Base-by-base conservation (phyloP, 495 filamentous ascomycete genomes). In the Gamarada debralockiae region DNA sequence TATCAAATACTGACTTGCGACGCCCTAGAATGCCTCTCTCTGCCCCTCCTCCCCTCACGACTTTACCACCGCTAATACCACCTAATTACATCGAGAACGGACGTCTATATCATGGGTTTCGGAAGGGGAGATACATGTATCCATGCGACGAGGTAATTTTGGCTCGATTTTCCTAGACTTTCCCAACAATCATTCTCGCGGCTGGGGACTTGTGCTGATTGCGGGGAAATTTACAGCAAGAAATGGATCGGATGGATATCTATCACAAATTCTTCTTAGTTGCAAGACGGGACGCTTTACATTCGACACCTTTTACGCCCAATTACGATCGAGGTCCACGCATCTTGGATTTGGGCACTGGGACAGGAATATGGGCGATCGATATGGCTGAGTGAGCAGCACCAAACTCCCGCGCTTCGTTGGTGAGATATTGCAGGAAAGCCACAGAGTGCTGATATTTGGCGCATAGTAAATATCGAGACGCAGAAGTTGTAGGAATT, bases 281-380 rank as follows among this genome's bases (percentile, higher is more conserved):
- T 5, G 84, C 83, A 17, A 83, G 89, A 65, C 52, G 73, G 50
- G 73, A 84, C 56, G 67, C 73, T 57, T 68, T 83, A 17, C 75
- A 83, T 53, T 68, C 57, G 37, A 75, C 78, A 21, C 78, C 85
- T 0, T 73, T 90, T 10, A 70, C 70, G 23, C 70, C 73, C 2
- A 63, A 57, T 3, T 68, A 76, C 49, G 71, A 70, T 1, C 17
- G 15, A 9, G 53, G 40, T 24, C 68, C 71, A 5, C 68, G 80
- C 20, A 83, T 95, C 34, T 70, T 97, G 20, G 92, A 97, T 65
- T 65, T 96, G 42, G 92, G 92, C 22, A 89, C 85, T 55, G 92
- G 92, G 10, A 95, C 92, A 0, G 91, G 92, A 4, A 92, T 96
- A 42, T 96, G 92, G 92, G 78, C 82, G 18, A 92, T 95, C 60